These are phyloP conservation scores for Pseudocercospora musae DNA, from an alignment of 2,329 filamentous ascomycete species.

Conservation along the genomic window DNA sequence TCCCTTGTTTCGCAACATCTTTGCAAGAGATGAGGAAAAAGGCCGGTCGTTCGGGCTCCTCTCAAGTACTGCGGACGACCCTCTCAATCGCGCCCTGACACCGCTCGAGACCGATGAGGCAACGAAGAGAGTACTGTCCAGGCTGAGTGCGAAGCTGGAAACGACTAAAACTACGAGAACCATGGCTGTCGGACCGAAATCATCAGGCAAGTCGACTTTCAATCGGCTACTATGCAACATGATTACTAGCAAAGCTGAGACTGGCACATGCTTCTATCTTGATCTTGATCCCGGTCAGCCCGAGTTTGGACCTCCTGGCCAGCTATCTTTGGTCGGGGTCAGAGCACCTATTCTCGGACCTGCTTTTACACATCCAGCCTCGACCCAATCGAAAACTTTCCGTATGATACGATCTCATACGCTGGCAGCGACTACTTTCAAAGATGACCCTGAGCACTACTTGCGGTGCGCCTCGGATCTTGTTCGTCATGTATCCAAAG, in stretches of 20 bases:
- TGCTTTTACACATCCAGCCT: constrained; percentile 61
- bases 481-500: constrained; percentile 51
- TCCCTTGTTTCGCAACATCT: constrained; percentile 64
- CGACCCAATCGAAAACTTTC: constrained; percentile 24
- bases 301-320: constrained; percentile 68
- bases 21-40: constrained; percentile 49
- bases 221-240: constrained; percentile 64
- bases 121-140: constrained; percentile 37
- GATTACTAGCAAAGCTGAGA: constrained; percentile 51
- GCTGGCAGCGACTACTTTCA: constrained; percentile 62
- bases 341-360: constrained; percentile 61
- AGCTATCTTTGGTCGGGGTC: constrained; percentile 64
- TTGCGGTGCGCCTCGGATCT: constrained; percentile 63
- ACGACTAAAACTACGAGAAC: constrained; percentile 37
- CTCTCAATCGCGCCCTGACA: constrained; percentile 25
- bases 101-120: constrained; percentile 29
- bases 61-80: constrained; percentile 27
- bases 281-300: constrained; percentile 77
- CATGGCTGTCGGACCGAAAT: constrained; percentile 67
- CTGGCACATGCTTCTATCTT: constrained; percentile 50
- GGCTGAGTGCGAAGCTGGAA: constrained; percentile 40
- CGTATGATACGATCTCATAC: constrained; percentile 61
- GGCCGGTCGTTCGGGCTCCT: constrained; percentile 36
- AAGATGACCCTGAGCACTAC: constrained; percentile 65
- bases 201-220: constrained; percentile 74